Base-by-base conservation (phyloP, 176 grass and related monocot genomes). In the Eragrostis nindensis region DNA sequence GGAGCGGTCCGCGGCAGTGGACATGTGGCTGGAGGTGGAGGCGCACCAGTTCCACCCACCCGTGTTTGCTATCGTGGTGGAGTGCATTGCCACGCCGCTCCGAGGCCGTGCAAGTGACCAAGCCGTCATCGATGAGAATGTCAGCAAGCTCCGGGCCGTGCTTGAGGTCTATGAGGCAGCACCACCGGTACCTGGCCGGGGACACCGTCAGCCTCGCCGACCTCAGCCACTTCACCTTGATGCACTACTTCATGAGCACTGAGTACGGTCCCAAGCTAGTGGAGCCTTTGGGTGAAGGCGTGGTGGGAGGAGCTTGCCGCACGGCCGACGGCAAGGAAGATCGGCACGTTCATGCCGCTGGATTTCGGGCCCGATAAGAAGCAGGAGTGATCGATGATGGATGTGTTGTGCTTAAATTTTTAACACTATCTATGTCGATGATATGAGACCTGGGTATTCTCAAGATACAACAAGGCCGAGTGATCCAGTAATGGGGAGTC, bases 221-320 rank as follows among this genome's bases (percentile, higher is more conserved):
- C 40, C 47, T 93, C 43, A 85, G 74, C 77, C 91, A 93, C 74
- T 69, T 93, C 69, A 49, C 82, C 0, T 0, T 36, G n/a, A 85
- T 67, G 38, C 68, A 56, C 30, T 80, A 82, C 73, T 22, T 93
- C 27, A 87, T 93, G 87, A 60, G 3, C n/a, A 82, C 87, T 2
- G 81, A 89, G 63, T 69, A 78, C 6, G 39, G 52, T 6, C 52
- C 27, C 1, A 6, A 32, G 1, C 0, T 90, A 46, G 55, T 93
- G 40, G 79, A 86, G 44, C 50, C 65, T 24, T 27, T 18, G 16
- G 16, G 86, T 92, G 0, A 86, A 38, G 30, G 86, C 82, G 0
- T 92, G 83, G 90, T 92, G 86, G 86, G 83, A 86, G 70, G 65
- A 62, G 38, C 65, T 92, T 21, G 22, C 48, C n/a, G 80, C 80